Evolutionary conservation across 2,329 filamentous ascomycete genomes (phyloP).

Genomic region (Pseudogymnoascus sp.): DNA sequence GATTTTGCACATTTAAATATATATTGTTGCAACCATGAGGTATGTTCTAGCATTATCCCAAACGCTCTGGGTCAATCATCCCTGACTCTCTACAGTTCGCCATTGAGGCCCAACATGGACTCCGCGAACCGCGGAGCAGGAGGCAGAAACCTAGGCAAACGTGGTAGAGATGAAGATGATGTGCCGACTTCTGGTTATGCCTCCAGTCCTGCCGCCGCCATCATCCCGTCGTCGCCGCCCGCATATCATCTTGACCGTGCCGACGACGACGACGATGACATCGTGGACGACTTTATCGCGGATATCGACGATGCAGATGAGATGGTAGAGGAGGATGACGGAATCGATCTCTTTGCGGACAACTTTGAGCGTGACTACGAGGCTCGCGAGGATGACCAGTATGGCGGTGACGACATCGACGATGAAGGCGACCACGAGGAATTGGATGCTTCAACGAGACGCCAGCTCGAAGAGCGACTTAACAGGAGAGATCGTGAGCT

Average conservation of each 20-base stretch:
- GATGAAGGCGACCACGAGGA: constrained; percentile 70
- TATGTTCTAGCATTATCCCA: constrained; percentile 19
- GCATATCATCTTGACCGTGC: constrained; percentile 59
- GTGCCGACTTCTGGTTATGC: constrained; percentile 43
- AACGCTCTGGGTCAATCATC: constrained; percentile 14
- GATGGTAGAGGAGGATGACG: constrained; percentile 73
- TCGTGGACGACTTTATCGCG: constrained; percentile 64
- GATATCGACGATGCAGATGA: constrained; percentile 75
- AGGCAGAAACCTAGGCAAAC: constrained; percentile 50
- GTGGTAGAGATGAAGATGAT: constrained; percentile 60
- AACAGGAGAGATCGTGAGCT: constrained; percentile 69
- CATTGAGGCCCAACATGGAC: constrained; percentile 71
- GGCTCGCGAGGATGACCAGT: constrained; percentile 60
- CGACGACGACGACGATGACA: constrained; percentile 64
- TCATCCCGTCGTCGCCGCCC: constrained; percentile 60
- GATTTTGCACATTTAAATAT: background rate
- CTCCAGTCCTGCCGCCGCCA: constrained; percentile 45
- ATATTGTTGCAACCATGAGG: constrained; percentile 29
- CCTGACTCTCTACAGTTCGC: constrained; percentile 54
- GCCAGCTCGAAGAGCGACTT: constrained; percentile 66
- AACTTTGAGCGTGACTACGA: constrained; percentile 68
- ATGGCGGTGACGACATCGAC: constrained; percentile 67
- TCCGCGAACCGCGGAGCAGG: constrained; percentile 71
- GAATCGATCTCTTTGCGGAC: constrained; percentile 70
- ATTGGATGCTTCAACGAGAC: constrained; percentile 59